phyloP scores from a whole-genome alignment of 2,329 filamentous ascomycete species.

The Nemania sp. region DNA sequence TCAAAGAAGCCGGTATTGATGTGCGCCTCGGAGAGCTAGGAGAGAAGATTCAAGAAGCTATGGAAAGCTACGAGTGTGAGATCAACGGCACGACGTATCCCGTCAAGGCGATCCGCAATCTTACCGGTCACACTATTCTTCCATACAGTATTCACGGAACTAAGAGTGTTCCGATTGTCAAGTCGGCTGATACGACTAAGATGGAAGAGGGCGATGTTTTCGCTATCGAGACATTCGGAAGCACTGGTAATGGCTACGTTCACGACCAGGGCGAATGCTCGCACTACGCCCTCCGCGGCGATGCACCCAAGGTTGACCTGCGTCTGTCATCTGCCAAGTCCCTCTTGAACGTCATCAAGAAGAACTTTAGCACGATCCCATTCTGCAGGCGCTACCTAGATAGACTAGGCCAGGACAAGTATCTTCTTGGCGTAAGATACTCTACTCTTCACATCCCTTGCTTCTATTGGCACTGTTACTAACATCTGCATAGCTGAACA shows the following conservation, averaged over 20 bases:
- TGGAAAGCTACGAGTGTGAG: constrained; percentile 93
- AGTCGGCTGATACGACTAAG: constrained; percentile 87
- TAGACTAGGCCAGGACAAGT: constrained; percentile 93
- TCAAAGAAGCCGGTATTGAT: constrained; percentile 92
- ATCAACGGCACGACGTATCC: constrained; percentile 82
- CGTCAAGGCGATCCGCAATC: constrained; percentile 86
- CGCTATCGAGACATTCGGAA: constrained; percentile 96
- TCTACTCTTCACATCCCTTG: not conserved
- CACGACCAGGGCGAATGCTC: constrained; percentile 90
- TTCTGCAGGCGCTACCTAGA: constrained; percentile 93
- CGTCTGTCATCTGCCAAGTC: constrained; percentile 85
- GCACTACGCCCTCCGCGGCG: constrained; percentile 82
- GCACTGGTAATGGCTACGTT: constrained; percentile 89
- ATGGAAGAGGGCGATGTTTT: constrained; percentile 98
- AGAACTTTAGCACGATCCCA: constrained; percentile 93
- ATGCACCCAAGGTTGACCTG: constrained; percentile 81
- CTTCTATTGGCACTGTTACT: constrained; percentile 37
- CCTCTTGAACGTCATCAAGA: constrained; percentile 88
- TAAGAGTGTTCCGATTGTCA: constrained; percentile 95
- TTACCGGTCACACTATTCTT: constrained; percentile 90
- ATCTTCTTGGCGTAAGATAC: constrained; percentile 81
- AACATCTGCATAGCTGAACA: constrained; percentile 75
- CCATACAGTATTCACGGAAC: constrained; percentile 91
- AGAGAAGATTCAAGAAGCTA: constrained; percentile 85
- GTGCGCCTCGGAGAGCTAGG: constrained; percentile 89